phyloP scores from a whole-genome alignment of 768 basidiomycete species.

The Mycena polygramma region DNA sequence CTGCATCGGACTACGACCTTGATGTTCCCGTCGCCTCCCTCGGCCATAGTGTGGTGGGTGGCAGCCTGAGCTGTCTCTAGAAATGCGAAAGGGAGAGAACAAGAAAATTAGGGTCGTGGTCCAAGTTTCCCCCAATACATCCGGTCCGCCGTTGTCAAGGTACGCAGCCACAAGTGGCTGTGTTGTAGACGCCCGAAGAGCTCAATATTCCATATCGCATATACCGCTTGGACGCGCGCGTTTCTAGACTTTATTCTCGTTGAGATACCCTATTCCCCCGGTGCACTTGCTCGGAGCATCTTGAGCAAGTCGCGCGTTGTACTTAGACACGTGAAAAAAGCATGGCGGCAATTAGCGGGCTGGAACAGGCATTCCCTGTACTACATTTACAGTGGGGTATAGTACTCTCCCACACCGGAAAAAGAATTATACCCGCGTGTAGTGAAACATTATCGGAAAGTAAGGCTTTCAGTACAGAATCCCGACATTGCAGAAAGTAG shows the following conservation, averaged over 20 bases:
- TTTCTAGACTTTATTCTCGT: background rate
- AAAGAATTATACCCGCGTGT: too few species aligned
- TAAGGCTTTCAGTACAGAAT: too few species aligned
- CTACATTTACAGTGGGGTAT: too few species aligned
- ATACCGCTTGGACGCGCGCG: background rate
- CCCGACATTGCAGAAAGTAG: too few species aligned
- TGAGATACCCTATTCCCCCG: background rate
- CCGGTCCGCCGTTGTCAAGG: background rate
- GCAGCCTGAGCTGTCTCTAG: slow-evolving; percentile 22
- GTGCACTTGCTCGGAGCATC: background rate
- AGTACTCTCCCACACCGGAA: too few species aligned
- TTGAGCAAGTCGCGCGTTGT: background rate
- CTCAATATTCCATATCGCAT: background rate
- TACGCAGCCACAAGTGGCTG: background rate
- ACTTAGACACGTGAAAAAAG: slow-evolving; percentile 12
- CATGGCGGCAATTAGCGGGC: background rate
- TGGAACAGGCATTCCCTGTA: background rate
- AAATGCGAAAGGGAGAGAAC: slow-evolving; percentile 6
- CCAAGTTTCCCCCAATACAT: slow-evolving; percentile 25
- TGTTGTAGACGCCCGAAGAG: background rate
- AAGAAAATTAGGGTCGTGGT: slow-evolving; percentile 33
- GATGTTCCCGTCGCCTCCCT: slow-evolving; percentile 89
- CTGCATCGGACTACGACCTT: slow-evolving; percentile 96
- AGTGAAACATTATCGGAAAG: too few species aligned
- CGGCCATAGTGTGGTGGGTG: slow-evolving; percentile 69